Evolutionary conservation across 2,329 filamentous ascomycete species (phyloP).

Genomic region (Hypoxylon sp.): DNA sequence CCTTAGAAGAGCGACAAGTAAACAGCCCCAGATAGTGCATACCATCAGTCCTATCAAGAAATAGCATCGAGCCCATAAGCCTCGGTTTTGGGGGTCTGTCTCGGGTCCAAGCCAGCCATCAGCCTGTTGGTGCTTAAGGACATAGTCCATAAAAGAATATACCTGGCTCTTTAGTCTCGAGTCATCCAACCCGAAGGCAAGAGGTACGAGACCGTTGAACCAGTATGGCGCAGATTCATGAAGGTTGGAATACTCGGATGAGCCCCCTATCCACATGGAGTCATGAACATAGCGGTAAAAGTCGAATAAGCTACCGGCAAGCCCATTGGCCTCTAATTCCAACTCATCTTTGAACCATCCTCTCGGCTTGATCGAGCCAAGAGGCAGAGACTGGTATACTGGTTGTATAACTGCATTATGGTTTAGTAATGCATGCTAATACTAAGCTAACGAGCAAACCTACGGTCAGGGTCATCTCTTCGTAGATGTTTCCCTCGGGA

Average conservation of each 20-base stretch:
- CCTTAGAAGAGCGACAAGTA: not conserved
- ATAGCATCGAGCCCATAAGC: slow-evolving; percentile 63
- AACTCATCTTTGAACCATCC: slow-evolving; percentile 46
- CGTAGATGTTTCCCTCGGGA: not conserved
- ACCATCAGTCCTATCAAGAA: slow-evolving; percentile 59
- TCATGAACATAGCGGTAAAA: slow-evolving; percentile 65
- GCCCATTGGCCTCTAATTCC: slow-evolving; percentile 39
- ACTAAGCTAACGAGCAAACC: not conserved
- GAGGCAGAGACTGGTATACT: slow-evolving; percentile 39
- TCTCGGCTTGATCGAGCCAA: slow-evolving; percentile 43
- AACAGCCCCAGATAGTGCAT: slow-evolving; percentile 7
- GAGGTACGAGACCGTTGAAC: slow-evolving; percentile 65
- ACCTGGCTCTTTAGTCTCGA: slow-evolving; percentile 59
- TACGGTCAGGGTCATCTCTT: slow-evolving; percentile 25
- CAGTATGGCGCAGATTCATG: slow-evolving; percentile 66
- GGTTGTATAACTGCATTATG: slow-evolving; percentile 42
- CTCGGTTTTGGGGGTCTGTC: slow-evolving; percentile 50
- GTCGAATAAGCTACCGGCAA: slow-evolving; percentile 52
- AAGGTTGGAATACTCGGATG: slow-evolving; percentile 59
- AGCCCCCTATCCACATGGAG: slow-evolving; percentile 60
- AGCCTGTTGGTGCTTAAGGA: slow-evolving; percentile 56
- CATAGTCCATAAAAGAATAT: slow-evolving; percentile 53
- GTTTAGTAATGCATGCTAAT: slow-evolving; percentile 19
- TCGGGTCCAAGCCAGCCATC: slow-evolving; percentile 69
- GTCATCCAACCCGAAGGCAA: slow-evolving; percentile 61